Evolutionary conservation across 2,329 filamentous ascomycete genomes (phyloP).

Genomic region (Mycosphaerella sp.): DNA sequence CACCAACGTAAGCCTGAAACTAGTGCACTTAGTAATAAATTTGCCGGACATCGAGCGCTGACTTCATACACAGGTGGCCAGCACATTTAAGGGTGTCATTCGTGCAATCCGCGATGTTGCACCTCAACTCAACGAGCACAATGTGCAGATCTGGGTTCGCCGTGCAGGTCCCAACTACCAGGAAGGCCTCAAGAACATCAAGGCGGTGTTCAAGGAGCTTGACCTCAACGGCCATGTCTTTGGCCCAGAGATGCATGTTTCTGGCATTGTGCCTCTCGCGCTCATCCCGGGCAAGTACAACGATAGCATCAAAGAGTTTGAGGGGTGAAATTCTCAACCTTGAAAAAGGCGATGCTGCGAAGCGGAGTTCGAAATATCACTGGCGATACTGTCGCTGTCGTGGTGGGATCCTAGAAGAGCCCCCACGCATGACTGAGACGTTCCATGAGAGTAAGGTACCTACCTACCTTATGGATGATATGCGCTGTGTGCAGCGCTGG

Average conservation of each 20-base stretch:
- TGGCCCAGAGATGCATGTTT: slow-evolving; percentile 79
- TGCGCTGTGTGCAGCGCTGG: slow-evolving; percentile 7
- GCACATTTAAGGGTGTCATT: slow-evolving; percentile 99
- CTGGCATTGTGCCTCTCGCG: slow-evolving; percentile 90
- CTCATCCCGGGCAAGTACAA: slow-evolving; percentile 57
- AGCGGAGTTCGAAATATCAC: slow-evolving; percentile 2
- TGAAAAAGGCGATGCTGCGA: neutral
- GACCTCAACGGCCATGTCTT: slow-evolving; percentile 91
- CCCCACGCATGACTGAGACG: slow-evolving; percentile 8
- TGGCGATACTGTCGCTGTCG: neutral
- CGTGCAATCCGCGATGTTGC: slow-evolving; percentile 88
- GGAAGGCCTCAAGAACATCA: slow-evolving; percentile 99
- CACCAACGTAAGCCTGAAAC: slow-evolving; percentile 64
- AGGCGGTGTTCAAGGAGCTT: slow-evolving; percentile 88
- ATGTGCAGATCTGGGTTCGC: slow-evolving; percentile 94
- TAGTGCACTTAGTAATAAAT: neutral
- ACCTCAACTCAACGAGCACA: slow-evolving; percentile 83
- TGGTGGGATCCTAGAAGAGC: slow-evolving; percentile 1
- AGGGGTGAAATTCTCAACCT: slow-evolving; percentile 35
- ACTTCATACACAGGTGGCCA: slow-evolving; percentile 55
- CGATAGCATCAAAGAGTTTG: slow-evolving; percentile 57
- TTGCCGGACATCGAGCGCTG: slow-evolving; percentile 9
- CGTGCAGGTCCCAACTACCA: slow-evolving; percentile 96
- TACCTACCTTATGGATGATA: slow-evolving; percentile 10
- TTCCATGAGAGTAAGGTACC: too few relatives aligned